These are phyloP conservation scores for Leptographium galeiforme DNA, from an alignment of 2,329 filamentous ascomycete species.

Conservation along the genomic window DNA sequence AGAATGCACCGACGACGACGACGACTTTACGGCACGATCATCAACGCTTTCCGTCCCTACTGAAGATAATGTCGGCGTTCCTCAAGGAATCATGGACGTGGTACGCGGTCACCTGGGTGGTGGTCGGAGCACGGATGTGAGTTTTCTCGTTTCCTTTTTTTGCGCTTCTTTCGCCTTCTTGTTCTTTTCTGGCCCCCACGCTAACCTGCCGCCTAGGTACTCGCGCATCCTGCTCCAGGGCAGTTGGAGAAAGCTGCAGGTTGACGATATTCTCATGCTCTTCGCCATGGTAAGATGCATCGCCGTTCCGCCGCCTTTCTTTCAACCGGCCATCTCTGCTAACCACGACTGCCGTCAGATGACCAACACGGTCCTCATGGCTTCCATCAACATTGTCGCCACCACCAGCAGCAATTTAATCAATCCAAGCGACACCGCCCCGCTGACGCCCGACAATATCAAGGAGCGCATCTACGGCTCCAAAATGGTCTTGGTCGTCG, in stretches of 20 bases:
- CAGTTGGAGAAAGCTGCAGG: conserved; percentile 1
- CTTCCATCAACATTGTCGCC: conserved; percentile 39
- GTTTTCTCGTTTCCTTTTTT: neutral
- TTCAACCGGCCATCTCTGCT: neutral
- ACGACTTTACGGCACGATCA: neutral
- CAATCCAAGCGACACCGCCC: conserved; percentile 27
- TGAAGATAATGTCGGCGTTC: conserved; percentile 1
- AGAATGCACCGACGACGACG: neutral
- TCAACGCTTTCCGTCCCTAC: neutral
- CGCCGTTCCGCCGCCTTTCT: neutral
- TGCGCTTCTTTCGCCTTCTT: neutral
- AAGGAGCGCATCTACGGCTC: conserved; percentile 34
- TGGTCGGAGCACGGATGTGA: neutral
- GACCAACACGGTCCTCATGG: conserved; percentile 40
- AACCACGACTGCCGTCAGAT: conserved; percentile 13
- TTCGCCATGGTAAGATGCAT: conserved; percentile 2
- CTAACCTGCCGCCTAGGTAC: neutral
- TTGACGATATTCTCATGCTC: conserved; percentile 1
- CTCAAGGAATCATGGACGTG: conserved; percentile 3
- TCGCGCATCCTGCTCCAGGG: neutral
- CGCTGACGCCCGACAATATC: conserved; percentile 31
- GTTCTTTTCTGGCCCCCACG: neutral
- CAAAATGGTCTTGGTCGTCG: conserved; percentile 49
- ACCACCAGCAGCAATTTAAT: conserved; percentile 48
- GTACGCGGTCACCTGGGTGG: conserved; percentile 3